Percentiles rank a stretch among this genome's conserved stretches.
Conservation (phyloP, 2,329 filamentous ascomycete species). For the Fusarium begoniae region DNA sequence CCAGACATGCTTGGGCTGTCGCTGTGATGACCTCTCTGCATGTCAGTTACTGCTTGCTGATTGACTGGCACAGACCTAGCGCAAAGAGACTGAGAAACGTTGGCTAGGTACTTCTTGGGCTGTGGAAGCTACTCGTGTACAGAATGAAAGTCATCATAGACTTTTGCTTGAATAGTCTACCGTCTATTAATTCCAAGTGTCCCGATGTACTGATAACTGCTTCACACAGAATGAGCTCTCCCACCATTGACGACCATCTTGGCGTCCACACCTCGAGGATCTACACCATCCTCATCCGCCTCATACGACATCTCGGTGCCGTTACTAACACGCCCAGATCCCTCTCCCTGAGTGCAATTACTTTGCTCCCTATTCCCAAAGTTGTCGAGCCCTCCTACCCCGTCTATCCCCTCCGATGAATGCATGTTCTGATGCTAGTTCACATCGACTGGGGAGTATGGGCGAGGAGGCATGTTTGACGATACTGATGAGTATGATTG, state of each 20-base stretch:
- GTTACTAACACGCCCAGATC: no score
- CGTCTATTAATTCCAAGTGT: not conserved
- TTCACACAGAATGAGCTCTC: not conserved
- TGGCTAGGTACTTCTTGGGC: not conserved
- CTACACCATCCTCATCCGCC: no score
- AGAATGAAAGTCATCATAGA: not conserved
- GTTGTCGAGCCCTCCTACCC: no score
- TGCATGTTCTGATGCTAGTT: not conserved
- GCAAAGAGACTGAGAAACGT: fast-evolving
- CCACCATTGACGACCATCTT: not conserved
- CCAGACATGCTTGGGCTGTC: not conserved
- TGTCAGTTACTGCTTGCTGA: not conserved
- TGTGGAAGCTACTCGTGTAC: not conserved
- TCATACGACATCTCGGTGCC: no score
- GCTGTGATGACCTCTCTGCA: not conserved
- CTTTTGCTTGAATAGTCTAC: not conserved
- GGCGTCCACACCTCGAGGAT: no score
- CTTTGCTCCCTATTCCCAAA: no score
- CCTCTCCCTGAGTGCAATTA: no score
- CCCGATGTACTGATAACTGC: not conserved
- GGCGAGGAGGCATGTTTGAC: not conserved
- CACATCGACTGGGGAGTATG: not conserved
- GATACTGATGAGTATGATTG: not conserved
- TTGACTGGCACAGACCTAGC: not conserved
- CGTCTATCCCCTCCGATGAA: no score